A percentile compares a stretch with the other conserved stretches of the same genome.
phyloP scores from a whole-genome alignment of 2,329 filamentous ascomycete species.

The Bertia moriformis region DNA sequence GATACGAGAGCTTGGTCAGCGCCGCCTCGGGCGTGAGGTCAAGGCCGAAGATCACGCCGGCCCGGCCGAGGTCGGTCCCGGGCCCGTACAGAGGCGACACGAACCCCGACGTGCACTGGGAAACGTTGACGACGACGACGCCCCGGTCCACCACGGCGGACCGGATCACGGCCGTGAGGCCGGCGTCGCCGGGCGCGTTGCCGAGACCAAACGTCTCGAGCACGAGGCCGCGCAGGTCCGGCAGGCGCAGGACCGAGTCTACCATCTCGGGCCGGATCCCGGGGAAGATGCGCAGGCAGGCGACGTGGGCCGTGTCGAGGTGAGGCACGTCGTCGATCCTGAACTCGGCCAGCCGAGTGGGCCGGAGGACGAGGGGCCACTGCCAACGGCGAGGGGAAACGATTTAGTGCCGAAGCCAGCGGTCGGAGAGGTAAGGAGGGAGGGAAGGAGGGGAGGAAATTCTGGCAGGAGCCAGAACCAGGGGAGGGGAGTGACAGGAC shows the following conservation, averaged over 20 bases:
- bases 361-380: constrained; percentile 66
- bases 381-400: too few relatives aligned
- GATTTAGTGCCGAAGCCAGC: too few relatives aligned
- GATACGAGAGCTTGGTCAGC: constrained; percentile 77
- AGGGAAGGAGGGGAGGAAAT: too few relatives aligned
- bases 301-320: constrained; percentile 79
- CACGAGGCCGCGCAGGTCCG: constrained; percentile 67
- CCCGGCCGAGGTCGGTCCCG: constrained; percentile 62
- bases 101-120: constrained; percentile 69
- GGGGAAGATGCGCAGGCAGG: constrained; percentile 78
- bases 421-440: too few relatives aligned
- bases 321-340: constrained; percentile 61
- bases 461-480: too few relatives aligned
- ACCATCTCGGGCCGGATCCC: constrained; percentile 91
- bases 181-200: constrained; percentile 74
- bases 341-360: constrained; percentile 62
- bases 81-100: constrained; percentile 68
- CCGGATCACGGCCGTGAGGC: constrained; percentile 63
- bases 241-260: constrained; percentile 63
- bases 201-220: constrained; percentile 89
- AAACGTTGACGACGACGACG: constrained; percentile 79
- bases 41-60: constrained; percentile 77
- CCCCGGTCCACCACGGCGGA: constrained; percentile 62
- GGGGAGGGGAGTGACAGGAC: too few relatives aligned
- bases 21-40: constrained; percentile 84